Conservation (phyloP, 2,329 filamentous ascomycete species). For the Niveomyces coronatus region DNA sequence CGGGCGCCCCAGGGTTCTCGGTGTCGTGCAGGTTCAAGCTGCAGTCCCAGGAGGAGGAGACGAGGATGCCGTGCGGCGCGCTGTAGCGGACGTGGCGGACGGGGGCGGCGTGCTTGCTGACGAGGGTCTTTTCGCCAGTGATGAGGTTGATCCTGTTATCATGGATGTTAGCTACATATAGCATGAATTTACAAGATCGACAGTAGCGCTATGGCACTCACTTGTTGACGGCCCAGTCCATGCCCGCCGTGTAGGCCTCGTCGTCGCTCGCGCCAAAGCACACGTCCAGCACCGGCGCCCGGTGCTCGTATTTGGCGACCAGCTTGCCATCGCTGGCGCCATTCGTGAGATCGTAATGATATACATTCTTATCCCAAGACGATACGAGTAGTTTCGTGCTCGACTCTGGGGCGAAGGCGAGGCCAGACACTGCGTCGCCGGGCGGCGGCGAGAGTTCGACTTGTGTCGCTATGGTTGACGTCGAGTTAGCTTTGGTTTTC, state of each 20-base stretch:
- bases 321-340: constrained; percentile 45
- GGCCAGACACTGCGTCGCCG: constrained; percentile 73
- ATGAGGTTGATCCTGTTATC: constrained; percentile 51
- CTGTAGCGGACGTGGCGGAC: constrained; percentile 81
- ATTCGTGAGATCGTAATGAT: constrained; percentile 69
- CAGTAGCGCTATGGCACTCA: constrained; percentile 27
- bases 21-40: constrained; percentile 78
- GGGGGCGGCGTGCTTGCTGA: constrained; percentile 70
- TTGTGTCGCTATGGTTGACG: constrained; percentile 46
- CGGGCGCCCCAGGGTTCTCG: constrained; percentile 40
- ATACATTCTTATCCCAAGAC: constrained; percentile 89
- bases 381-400: constrained; percentile 72
- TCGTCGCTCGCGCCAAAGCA: constrained; percentile 79
- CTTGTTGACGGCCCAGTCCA: constrained; percentile 80
- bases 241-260: constrained; percentile 74
- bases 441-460: constrained; percentile 77
- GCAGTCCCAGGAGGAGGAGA: constrained; percentile 89
- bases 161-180: background rate
- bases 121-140: constrained; percentile 58
- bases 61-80: constrained; percentile 61
- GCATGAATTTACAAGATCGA: no score
- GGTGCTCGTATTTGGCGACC: constrained; percentile 65
- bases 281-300: constrained; percentile 79
- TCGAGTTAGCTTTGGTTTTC: background rate
- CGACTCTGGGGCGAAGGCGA: constrained; percentile 75